phyloP scores from a whole-genome alignment of 2,329 filamentous ascomycete genomes.

The Alternaria sp. region DNA sequence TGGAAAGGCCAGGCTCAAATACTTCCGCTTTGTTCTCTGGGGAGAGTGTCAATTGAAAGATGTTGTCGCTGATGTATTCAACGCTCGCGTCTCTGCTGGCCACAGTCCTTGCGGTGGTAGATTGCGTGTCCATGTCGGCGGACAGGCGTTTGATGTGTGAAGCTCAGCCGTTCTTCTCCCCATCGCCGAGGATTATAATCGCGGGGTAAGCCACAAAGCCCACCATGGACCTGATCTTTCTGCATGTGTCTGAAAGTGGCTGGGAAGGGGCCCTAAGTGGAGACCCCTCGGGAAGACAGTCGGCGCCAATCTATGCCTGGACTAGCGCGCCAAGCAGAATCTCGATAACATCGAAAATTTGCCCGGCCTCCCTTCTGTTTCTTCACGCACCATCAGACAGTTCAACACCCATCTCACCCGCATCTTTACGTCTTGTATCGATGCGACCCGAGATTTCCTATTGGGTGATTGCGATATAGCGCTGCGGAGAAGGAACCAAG shows the following conservation, averaged over 20 bases:
- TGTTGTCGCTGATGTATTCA: constrained; percentile 2
- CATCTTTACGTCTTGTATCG: constrained; percentile 49
- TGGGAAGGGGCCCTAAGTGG: not conserved
- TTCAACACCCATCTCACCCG: constrained; percentile 47
- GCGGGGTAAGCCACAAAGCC: not conserved
- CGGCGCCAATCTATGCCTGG: not conserved
- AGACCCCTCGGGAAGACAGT: not conserved
- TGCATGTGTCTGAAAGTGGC: not conserved
- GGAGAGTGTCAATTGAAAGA: constrained; percentile 14
- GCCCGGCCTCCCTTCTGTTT: constrained; percentile 13
- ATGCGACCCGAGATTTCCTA: constrained; percentile 35
- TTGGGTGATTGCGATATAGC: constrained; percentile 63
- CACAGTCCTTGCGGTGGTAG: not conserved
- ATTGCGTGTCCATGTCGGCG: not conserved
- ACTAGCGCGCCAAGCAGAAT: constrained; percentile 14
- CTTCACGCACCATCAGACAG: constrained; percentile 50
- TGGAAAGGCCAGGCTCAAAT: constrained; percentile 12
- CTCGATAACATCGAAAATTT: constrained; percentile 30
- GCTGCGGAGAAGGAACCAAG: constrained; percentile 63
- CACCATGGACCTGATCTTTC: not conserved
- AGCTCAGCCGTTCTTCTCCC: not conserved
- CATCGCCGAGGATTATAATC: not conserved
- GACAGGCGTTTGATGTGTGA: not conserved
- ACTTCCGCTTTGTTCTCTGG: constrained; percentile 18
- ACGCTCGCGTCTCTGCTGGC: not conserved